Percentiles rank a stretch among this genome's conserved stretches.
phyloP scores from a whole-genome alignment of 176 grass and related monocot genomes.

The Panicum miliaceum region DNA sequence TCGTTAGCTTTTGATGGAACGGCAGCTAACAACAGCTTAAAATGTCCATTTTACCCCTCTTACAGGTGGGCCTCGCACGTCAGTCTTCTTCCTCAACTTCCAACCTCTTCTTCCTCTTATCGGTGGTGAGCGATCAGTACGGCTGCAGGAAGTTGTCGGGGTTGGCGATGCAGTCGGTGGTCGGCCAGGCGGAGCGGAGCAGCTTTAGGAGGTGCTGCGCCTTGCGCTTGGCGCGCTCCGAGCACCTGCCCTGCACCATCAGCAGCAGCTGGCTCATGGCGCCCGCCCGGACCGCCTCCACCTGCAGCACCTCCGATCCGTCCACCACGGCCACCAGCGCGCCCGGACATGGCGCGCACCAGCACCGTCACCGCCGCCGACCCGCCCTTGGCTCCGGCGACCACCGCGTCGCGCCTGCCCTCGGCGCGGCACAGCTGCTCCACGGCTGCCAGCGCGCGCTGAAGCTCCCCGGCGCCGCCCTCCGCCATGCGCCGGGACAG shows the following conservation, averaged over 20 bases:
- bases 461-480: slow-evolving; percentile 45
- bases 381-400: slow-evolving; percentile 50
- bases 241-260: slow-evolving; percentile 93
- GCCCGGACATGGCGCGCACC: slow-evolving; percentile 74
- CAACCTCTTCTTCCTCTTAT: too few species aligned
- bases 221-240: slow-evolving; percentile 91
- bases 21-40: too few species aligned
- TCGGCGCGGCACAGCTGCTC: slow-evolving; percentile 86
- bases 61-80: too few species aligned
- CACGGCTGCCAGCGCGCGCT: slow-evolving; percentile 75
- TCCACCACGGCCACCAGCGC: slow-evolving; percentile 78
- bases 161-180: slow-evolving; percentile 68
- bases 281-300: slow-evolving; percentile 77
- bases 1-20: too few species aligned
- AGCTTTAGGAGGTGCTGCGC: slow-evolving; percentile 91
- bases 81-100: too few species aligned
- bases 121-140: slow-evolving; percentile 33
- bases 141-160: slow-evolving; percentile 77
- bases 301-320: slow-evolving; percentile 70
- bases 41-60: too few species aligned
- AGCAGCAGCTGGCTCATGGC: slow-evolving; percentile 77
- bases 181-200: slow-evolving; percentile 72
- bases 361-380: slow-evolving; percentile 51
- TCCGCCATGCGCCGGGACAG: slow-evolving; percentile 52
- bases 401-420: slow-evolving; percentile 71